Evolutionary conservation across 805 yeast species (phyloP), one percentile per base, ranked within the genome.

Genomic region (Lachancea dasiensis): DNA sequence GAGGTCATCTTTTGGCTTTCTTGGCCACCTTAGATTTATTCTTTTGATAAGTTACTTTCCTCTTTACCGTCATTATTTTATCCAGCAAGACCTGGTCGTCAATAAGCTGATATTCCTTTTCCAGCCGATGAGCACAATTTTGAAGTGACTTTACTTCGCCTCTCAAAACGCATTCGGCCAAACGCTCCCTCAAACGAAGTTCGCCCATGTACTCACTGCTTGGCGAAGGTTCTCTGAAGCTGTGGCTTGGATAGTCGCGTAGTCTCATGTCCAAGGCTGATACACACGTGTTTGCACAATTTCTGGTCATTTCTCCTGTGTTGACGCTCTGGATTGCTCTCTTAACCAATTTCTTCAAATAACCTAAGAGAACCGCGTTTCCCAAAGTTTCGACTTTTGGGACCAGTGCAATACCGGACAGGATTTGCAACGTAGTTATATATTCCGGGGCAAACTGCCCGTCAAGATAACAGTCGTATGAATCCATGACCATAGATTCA

Each of bases 261-360:
- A 64, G 36, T 32, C 69, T 59, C 6, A 51, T 34, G 3, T 47
- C 50, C 2, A 64, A 34, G 6, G 50, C 38, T n/a, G 36, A 38
- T 22, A 58, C 51, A 54, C 63, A 54, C 1, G 63, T 15, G 1
- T 60, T 8, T 27, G 45, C 37, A 17, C 63, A 51, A 2, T 40
- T 45, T 18, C 54, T 51, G 2, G 86, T 79, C 20, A 79, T 53
- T 38, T 66, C 68, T 3, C 64, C 64, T 11, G 68, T 50, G 44
- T 78, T 82, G 11, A 79, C 60, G 38, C 81, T 56, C 49, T 81
- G 86, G 44, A 73, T 69, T 45, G 80, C 72, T 49, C 81, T 81
- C 43, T 75, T 70, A 32, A 73, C 65, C 2, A 73, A 63, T 49
- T 86, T 64, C 48, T 69, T 66, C 7, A 79, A 54, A 22, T 56